Evolutionary conservation across 2,329 filamentous ascomycete genomes (phyloP).

Genomic region (Sarocladium strictum): DNA sequence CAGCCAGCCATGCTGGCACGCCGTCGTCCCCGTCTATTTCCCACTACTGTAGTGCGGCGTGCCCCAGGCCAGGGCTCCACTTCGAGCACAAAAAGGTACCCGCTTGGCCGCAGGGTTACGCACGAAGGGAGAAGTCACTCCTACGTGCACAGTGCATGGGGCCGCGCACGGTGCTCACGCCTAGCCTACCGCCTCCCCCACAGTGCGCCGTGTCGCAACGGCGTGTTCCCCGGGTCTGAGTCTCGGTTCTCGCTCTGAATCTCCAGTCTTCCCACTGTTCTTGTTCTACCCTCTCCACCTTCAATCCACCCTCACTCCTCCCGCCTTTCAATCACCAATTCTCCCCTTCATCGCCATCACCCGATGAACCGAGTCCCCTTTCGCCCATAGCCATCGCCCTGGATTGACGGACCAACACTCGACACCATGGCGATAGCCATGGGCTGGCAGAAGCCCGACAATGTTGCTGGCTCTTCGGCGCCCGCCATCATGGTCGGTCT

Average conservation of each 20-base stretch:
- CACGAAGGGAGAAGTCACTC: not conserved
- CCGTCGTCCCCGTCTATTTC: not conserved
- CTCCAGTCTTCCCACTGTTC: slow-evolving; percentile 2
- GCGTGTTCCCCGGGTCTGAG: not conserved
- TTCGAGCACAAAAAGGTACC: slow-evolving; percentile 4
- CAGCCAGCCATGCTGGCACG: not conserved
- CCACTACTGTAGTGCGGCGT: slow-evolving; percentile 1
- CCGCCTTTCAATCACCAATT: not conserved
- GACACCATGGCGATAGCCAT: slow-evolving; percentile 60
- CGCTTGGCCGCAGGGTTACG: slow-evolving; percentile 5
- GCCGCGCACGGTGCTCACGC: not conserved
- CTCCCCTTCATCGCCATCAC: slow-evolving; percentile 3
- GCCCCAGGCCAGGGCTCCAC: slow-evolving; percentile 2
- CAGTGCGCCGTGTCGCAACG: not conserved
- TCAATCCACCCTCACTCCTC: slow-evolving; percentile 5
- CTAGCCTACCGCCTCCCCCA: not conserved
- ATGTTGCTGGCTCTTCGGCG: slow-evolving; percentile 67
- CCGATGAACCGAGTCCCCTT: slow-evolving; percentile 2
- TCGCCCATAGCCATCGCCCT: slow-evolving; percentile 19
- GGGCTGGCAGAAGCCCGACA: slow-evolving; percentile 69
- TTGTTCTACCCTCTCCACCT: slow-evolving; percentile 6
- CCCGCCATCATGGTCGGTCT: slow-evolving; percentile 67
- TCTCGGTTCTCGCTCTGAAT: not conserved
- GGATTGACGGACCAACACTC: slow-evolving; percentile 43
- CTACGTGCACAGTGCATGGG: not conserved